phyloP scores from a whole-genome alignment of 352 stramenopile genomes.

The Phytophthora sansomeana region DNA sequence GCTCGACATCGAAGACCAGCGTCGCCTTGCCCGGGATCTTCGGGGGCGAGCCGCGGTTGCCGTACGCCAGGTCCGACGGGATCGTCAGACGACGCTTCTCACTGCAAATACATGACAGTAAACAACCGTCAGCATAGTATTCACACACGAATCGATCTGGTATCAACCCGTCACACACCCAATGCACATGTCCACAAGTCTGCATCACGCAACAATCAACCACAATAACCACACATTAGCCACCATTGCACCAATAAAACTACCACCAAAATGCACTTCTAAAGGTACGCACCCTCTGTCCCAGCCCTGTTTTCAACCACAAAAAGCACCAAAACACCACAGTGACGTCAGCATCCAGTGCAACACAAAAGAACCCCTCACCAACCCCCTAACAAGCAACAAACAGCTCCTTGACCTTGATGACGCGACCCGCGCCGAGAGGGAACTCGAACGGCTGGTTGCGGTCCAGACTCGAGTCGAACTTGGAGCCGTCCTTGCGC shows the following conservation, averaged over 20 bases:
- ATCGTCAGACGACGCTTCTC: slow-evolving; percentile 91
- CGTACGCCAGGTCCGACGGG: slow-evolving; percentile 93
- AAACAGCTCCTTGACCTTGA: slow-evolving; percentile 80
- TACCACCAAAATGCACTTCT: slow-evolving; percentile 1
- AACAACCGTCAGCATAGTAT: slow-evolving; percentile 1
- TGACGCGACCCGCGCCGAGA: slow-evolving; percentile 94
- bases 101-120: slow-evolving; percentile 33
- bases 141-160: not conserved
- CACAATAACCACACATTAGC: slow-evolving; percentile 7
- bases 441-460: slow-evolving; percentile 95
- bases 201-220: slow-evolving; percentile 29
- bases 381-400: not conserved
- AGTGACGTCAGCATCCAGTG: slow-evolving; percentile 12
- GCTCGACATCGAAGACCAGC: slow-evolving; percentile 97
- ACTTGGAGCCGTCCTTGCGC: slow-evolving; percentile 96
- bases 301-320: slow-evolving; percentile 60
- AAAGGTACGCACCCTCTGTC: slow-evolving; percentile 74
- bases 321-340: slow-evolving; percentile 5
- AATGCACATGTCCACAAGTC: slow-evolving; percentile 89
- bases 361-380: slow-evolving; percentile 10
- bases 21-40: slow-evolving; percentile 95
- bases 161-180: slow-evolving; percentile 52
- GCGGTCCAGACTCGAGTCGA: slow-evolving; percentile 97
- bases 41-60: slow-evolving; percentile 89
- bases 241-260: slow-evolving; percentile 5